Evolutionary conservation across 164 flowering plant species (phyloP), one percentile per base, ranked within the genome.

Genomic region (Malania oleifera): DNA sequence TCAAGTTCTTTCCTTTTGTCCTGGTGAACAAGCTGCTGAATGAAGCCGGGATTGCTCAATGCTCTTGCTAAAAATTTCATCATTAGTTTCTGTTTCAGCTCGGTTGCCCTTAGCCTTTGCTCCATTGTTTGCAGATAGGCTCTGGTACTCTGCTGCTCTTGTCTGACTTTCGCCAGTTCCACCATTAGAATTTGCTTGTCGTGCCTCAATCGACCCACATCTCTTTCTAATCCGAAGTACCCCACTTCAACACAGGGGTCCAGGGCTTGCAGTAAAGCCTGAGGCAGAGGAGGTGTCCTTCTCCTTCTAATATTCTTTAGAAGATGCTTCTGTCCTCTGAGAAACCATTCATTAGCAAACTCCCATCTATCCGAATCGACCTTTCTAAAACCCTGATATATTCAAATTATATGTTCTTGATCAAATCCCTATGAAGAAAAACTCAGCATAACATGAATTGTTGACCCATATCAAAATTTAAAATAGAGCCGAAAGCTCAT

Each of bases 301-400:
- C 80, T 87, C 72, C 97, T 82, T 66, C 70, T 81, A 9, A 87
- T 84, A 55, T 56, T 78, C 72, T 73, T 85, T 40, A 90, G 64
- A 2, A 82, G 81, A 73, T 80, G 83, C 70, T 51, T 87, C 35
- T 83, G 79, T 23, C 93, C 97, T 75, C 76, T 81, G 1, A 86
- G 71, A 69, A 91, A 91, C 34, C 71, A 81, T 66, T 87, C 97
- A 74, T 81, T 82, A 2, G 97, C 95, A 77, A 90, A 89, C 60
- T 89, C 95, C 97, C 95, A 89, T 66, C 75, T 72, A 55, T 91
- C 96, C 43, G 91, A 78, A 77, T 91, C 89, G 28, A 91, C 77
- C 69, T 91, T 91, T 62, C 78, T 80, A 67, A 91, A 91, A 0
- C 96, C 97, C 97, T 91, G 81, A 62, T 44, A 18, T 6, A 39